Conservation (phyloP, 208 protist species). For the Acanthamoeba pearcei region DNA sequence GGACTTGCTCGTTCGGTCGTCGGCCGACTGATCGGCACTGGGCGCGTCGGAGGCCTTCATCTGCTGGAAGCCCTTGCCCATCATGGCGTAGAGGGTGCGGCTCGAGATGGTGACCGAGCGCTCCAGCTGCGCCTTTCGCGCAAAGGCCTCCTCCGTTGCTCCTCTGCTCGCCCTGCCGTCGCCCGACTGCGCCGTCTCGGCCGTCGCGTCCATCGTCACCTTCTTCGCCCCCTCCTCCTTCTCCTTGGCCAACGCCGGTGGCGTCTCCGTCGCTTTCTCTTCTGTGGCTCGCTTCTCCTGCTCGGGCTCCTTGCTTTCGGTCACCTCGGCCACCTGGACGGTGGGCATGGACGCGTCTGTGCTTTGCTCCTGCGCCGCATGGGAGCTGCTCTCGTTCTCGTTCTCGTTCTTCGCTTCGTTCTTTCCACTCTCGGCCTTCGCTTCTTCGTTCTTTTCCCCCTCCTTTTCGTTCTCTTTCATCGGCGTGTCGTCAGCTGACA, state of each 20-base stretch:
- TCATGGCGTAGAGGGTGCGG: conserved; percentile 35
- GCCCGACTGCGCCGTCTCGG: background rate
- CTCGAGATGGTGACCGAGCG: conserved; percentile 37
- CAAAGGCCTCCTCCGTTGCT: background rate
- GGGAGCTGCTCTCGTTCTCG: background rate
- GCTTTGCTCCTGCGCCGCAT: background rate
- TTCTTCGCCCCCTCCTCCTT: background rate
- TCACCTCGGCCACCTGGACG: too few relatives aligned
- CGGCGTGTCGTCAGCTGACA: background rate
- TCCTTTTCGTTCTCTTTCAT: background rate
- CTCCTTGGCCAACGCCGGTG: too few relatives aligned
- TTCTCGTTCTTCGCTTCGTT: background rate
- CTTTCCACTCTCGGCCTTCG: background rate
- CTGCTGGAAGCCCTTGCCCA: conserved; percentile 52
- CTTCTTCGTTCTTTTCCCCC: background rate
- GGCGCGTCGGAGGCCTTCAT: background rate
- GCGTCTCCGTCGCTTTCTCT: too few relatives aligned
- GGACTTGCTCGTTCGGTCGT: background rate
- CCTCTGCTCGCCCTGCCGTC: background rate
- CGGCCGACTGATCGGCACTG: too few relatives aligned
- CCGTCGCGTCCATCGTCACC: background rate
- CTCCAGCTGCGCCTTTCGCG: background rate
- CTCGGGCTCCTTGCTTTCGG: too few relatives aligned
- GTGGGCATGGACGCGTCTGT: background rate
- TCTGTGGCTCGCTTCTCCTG: too few relatives aligned